Evolutionary conservation across 2,329 filamentous ascomycete genomes (phyloP), one percentile per base, ranked within the genome.

Genomic region (Calonectria pseudoturangicola): DNA sequence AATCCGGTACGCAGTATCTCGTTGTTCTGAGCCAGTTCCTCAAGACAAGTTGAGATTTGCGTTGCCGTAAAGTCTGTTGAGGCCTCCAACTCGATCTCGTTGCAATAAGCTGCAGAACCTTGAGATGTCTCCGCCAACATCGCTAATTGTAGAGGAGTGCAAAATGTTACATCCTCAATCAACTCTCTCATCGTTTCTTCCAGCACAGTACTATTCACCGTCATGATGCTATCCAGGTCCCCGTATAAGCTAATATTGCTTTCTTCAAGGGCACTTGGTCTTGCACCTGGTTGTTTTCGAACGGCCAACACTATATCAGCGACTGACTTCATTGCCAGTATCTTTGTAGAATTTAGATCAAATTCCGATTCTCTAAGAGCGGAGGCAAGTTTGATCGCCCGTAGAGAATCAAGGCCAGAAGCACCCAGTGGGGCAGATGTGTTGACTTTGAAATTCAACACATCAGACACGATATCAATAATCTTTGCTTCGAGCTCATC

Each of bases 1-100:
- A 98, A 98, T 0, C 94, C 94, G 9, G 94, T 92, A 15, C 95
- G 90, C 2, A 98, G 83, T 21, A 95, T 90, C 51, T 92, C 87
- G 77, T 96, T 95, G 1, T 82, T 77, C 8, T 84, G 70, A 9
- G 88, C 86, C 8, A 95, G 77, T 0, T 82, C 76, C 2, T 77
- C 70, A 30, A 96, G 85, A 10, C 90, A 89, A 1, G 83, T 78
- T 2, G 81, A 80, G 7, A 95, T 82, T 15, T 85, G 76, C 0
- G 85, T 75, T 2, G 81, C 43, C 1, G 79, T 77, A 39, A 86
- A 79, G 0, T 78, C 73, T 0, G 81, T 54, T 0, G 87, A 81
- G 13, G 94, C 84, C n/a, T 90, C 85, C 1, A 97, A 81, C 76
- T 93, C 89, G 13, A 97, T 85, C 86, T 92, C 92, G 77, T 98